Conservation (phyloP, 2,329 filamentous ascomycete genomes). For the Penicillium sp. region DNA sequence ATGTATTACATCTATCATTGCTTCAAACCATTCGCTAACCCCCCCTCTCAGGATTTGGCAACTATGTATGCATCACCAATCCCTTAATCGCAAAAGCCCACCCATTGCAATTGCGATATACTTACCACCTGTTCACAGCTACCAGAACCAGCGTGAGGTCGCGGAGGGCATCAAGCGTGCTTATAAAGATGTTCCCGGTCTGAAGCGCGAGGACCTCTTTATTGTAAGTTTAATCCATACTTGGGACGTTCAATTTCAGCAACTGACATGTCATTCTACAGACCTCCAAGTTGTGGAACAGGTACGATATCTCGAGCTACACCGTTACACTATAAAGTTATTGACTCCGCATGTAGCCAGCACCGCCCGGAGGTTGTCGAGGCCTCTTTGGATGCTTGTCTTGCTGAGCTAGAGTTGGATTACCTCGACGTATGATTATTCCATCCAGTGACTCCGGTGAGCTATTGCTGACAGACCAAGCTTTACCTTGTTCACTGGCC, state of each 20-base stretch:
- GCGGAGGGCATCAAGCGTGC: conserved; percentile 36
- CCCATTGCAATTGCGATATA: neutral
- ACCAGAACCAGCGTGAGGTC: conserved; percentile 41
- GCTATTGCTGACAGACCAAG: conserved; percentile 17
- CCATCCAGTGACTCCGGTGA: conserved; percentile 9
- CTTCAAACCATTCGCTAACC: conserved; percentile 11
- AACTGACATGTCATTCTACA: conserved; percentile 9
- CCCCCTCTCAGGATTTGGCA: conserved; percentile 33
- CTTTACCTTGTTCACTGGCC: conserved; percentile 50
- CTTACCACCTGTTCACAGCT: conserved; percentile 20
- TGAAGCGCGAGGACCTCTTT: conserved; percentile 43
- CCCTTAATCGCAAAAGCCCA: neutral
- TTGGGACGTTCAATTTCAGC: neutral
- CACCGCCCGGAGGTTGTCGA: conserved; percentile 53
- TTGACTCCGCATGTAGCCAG: conserved; percentile 23
- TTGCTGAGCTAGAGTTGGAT: conserved; percentile 53
- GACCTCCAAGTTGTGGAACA: conserved; percentile 63
- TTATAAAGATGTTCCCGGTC: conserved; percentile 38
- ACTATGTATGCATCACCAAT: conserved; percentile 33
- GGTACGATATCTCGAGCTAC: neutral
- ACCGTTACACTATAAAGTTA: neutral
- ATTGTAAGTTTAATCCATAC: conserved; percentile 29
- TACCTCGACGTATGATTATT: conserved; percentile 51
- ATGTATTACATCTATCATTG: neutral
- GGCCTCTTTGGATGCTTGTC: conserved; percentile 49